These are phyloP conservation scores for Fusarium begoniae DNA, from an alignment of 2,329 filamentous ascomycete species.

Conservation along the genomic window DNA sequence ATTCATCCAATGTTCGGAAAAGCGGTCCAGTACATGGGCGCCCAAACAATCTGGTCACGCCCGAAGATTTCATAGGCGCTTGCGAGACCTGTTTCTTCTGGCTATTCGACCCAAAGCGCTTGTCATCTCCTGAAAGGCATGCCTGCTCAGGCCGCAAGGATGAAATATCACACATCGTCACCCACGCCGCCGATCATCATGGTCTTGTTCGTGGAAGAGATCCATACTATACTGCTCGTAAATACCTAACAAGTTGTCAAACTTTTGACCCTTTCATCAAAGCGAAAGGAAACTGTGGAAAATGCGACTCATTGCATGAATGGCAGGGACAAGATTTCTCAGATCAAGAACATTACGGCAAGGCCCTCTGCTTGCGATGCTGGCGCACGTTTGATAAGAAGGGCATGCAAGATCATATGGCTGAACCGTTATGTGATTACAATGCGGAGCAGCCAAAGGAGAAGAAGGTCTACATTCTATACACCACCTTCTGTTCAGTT, in stretches of 20 bases:
- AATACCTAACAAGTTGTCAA: slow-evolving; percentile 27
- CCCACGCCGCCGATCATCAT: slow-evolving; percentile 34
- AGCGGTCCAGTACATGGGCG: background rate
- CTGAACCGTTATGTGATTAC: slow-evolving; percentile 16
- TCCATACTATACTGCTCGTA: slow-evolving; percentile 16
- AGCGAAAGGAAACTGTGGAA: slow-evolving; percentile 22
- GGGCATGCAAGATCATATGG: slow-evolving; percentile 27
- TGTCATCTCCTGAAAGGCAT: slow-evolving; percentile 12
- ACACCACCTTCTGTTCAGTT: slow-evolving; percentile 31
- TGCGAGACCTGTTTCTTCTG: slow-evolving; percentile 31
- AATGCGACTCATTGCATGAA: slow-evolving; percentile 20
- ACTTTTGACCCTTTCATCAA: slow-evolving; percentile 13
- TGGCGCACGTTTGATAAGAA: slow-evolving; percentile 26
- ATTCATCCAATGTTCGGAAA: background rate
- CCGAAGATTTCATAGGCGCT: slow-evolving; percentile 1
- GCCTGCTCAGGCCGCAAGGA: slow-evolving; percentile 25
- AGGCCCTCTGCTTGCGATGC: slow-evolving; percentile 33
- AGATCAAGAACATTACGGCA: slow-evolving; percentile 18
- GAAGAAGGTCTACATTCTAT: slow-evolving; percentile 27
- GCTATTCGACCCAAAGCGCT: slow-evolving; percentile 1
- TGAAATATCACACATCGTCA: slow-evolving; percentile 37
- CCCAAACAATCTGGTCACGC: background rate
- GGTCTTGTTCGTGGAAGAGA: slow-evolving; percentile 34
- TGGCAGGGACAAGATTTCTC: slow-evolving; percentile 22
- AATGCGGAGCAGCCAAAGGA: slow-evolving; percentile 31